Conservation (phyloP, 371 early-diverging fungal species). For the Batkoa obscura region DNA sequence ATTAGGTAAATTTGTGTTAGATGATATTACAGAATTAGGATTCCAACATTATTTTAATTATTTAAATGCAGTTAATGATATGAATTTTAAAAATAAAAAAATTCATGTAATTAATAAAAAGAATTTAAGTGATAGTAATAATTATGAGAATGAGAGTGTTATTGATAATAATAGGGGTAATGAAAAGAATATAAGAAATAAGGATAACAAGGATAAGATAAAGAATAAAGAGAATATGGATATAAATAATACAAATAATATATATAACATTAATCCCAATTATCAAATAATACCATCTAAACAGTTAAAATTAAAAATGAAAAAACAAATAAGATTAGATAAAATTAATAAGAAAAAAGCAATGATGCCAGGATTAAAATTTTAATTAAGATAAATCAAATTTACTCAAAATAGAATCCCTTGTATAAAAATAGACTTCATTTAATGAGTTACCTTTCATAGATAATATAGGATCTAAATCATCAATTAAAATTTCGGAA, state of each 20-base stretch:
- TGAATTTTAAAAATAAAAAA: no score
- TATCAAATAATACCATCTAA: not conserved
- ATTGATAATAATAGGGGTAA: not conserved
- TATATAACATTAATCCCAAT: not conserved
- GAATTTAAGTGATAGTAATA: no score
- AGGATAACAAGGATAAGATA: no score
- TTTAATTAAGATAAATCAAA: not conserved
- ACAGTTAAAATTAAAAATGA: not conserved
- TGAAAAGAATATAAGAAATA: no score
- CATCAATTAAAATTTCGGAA: no score
- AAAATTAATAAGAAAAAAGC: not conserved
- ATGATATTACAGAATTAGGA: slow-evolving; percentile 31
- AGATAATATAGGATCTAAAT: no score
- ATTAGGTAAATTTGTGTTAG: slow-evolving; percentile 47
- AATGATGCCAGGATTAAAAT: not conserved
- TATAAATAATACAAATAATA: not conserved
- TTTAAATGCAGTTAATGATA: not conserved
- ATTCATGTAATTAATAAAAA: no score
- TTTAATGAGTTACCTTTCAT: no score
- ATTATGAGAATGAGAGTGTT: no score
- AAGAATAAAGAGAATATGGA: no score
- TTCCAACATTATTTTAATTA: slow-evolving; percentile 25
- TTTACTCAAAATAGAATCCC: not conserved
- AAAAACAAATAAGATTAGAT: not conserved
- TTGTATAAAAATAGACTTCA: no score